A percentile compares a stretch with the other conserved stretches of the same genome.
phyloP scores from a whole-genome alignment of 2,329 filamentous ascomycete genomes.

The Exophiala bonariae region DNA sequence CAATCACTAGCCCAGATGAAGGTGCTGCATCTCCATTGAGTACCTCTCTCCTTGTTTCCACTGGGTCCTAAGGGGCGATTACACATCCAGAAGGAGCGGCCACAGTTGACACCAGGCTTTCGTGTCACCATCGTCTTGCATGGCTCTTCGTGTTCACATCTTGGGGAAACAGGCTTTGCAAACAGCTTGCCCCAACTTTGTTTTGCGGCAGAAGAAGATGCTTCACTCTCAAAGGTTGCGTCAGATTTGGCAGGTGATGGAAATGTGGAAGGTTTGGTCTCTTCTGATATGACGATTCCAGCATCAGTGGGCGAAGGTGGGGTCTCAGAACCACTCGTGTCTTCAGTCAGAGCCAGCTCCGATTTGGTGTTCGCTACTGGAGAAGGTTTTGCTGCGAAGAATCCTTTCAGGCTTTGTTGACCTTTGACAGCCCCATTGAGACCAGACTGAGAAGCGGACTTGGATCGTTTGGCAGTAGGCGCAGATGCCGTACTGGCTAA shows the following conservation, averaged over 20 bases:
- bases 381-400: slow-evolving; percentile 68
- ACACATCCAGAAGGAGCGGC: slow-evolving; percentile 68
- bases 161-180: slow-evolving; percentile 69
- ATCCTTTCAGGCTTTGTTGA: slow-evolving; percentile 70
- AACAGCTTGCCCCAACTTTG: slow-evolving; percentile 86
- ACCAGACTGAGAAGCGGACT: slow-evolving; percentile 35
- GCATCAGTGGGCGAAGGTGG: background rate
- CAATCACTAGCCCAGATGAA: slow-evolving; percentile 73
- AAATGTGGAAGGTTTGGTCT: slow-evolving; percentile 3
- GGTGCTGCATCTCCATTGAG: slow-evolving; percentile 83
- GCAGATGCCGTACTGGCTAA: slow-evolving; percentile 34
- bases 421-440: slow-evolving; percentile 42
- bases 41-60: slow-evolving; percentile 79
- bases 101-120: slow-evolving; percentile 81
- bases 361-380: slow-evolving; percentile 2
- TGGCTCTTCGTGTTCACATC: slow-evolving; percentile 84
- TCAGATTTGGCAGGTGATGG: slow-evolving; percentile 9
- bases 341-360: slow-evolving; percentile 7
- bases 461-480: slow-evolving; percentile 51
- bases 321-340: background rate
- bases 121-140: slow-evolving; percentile 83
- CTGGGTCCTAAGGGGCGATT: slow-evolving; percentile 78
- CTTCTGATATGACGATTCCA: background rate
- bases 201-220: slow-evolving; percentile 67
- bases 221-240: slow-evolving; percentile 39